Percentiles rank a stretch among this genome's conserved stretches.
Evolutionary conservation across 108 stramenopile genomes (phyloP).

Genomic region (Mediolabrus comicus): DNA sequence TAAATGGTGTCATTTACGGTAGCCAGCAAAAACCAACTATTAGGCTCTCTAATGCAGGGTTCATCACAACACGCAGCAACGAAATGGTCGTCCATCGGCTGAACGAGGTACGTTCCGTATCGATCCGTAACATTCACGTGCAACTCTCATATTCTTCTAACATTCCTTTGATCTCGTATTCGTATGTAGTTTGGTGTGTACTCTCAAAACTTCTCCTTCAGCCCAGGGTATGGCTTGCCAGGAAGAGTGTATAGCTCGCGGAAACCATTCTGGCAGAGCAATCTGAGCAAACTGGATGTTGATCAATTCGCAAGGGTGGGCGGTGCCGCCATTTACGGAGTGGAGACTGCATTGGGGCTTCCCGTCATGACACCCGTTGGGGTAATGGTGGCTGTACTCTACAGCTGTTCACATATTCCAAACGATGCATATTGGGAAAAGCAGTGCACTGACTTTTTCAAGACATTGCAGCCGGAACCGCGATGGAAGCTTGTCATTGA

Average conservation of each 20-base stretch:
- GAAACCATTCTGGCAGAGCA: slow-evolving; percentile 53
- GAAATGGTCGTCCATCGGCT: slow-evolving; percentile 7
- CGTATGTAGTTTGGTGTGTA: slow-evolving; percentile 60
- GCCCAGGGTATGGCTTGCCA: slow-evolving; percentile 66
- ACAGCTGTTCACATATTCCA: slow-evolving; percentile 47
- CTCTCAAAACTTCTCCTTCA: slow-evolving; percentile 72
- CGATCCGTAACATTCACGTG: slow-evolving; percentile 49
- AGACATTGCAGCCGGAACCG: slow-evolving; percentile 57
- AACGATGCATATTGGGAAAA: slow-evolving; percentile 42
- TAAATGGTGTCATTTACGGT: slow-evolving; percentile 9
- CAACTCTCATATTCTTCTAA: no score
- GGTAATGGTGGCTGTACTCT: slow-evolving; percentile 62
- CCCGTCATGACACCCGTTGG: slow-evolving; percentile 63
- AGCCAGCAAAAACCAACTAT: slow-evolving; percentile 1
- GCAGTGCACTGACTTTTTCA: slow-evolving; percentile 32
- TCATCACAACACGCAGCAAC: slow-evolving; percentile 33
- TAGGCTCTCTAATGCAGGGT: slow-evolving; percentile 26
- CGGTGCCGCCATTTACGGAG: slow-evolving; percentile 71
- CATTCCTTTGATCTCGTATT: slow-evolving; percentile 32
- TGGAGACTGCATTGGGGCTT: slow-evolving; percentile 71
- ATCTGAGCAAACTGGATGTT: slow-evolving; percentile 44
- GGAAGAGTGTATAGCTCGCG: slow-evolving; percentile 66
- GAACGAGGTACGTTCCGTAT: slow-evolving; percentile 39
- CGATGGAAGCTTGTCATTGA: slow-evolving; percentile 76
- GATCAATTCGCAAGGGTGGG: slow-evolving; percentile 63